These are phyloP conservation scores for Hydrangea macrophylla DNA, from an alignment of 148 eudicot genomes.

Conservation along the genomic window DNA sequence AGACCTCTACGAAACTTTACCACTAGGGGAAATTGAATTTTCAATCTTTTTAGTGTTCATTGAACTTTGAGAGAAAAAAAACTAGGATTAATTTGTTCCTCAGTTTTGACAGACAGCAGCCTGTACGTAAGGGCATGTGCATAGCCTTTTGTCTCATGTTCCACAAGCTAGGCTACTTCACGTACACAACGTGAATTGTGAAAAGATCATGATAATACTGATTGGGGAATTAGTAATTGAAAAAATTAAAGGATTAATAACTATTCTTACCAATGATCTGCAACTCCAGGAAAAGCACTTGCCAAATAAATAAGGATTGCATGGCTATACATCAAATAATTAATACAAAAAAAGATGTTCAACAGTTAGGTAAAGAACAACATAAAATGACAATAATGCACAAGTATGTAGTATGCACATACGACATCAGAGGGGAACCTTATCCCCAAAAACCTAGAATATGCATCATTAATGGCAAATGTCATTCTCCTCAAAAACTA, in stretches of 20 bases:
- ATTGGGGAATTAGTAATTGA: background rate
- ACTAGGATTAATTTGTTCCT: background rate
- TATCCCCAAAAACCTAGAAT: background rate
- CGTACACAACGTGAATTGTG: background rate
- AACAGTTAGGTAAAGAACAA: background rate
- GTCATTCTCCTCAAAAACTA: background rate
- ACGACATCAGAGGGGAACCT: background rate
- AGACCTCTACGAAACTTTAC: background rate
- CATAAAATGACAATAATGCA: background rate
- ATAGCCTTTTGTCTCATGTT: background rate
- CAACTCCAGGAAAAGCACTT: constrained; percentile 77
- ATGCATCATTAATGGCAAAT: no score
- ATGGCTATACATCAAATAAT: constrained; percentile 41
- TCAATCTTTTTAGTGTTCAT: background rate
- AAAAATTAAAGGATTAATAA: background rate
- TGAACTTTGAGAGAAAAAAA: background rate
- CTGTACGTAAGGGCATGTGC: background rate
- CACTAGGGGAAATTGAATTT: background rate
- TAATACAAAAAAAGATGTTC: no score
- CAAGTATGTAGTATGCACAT: no score
- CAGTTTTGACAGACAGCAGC: background rate
- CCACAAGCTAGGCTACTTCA: background rate
- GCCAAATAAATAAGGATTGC: constrained; percentile 83
- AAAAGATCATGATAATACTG: background rate
- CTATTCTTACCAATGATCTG: constrained; percentile 85